Evolutionary conservation across 2,329 filamentous ascomycete genomes (phyloP), one percentile per base, ranked within the genome.

Genomic region (Penicillium brasilianum): DNA sequence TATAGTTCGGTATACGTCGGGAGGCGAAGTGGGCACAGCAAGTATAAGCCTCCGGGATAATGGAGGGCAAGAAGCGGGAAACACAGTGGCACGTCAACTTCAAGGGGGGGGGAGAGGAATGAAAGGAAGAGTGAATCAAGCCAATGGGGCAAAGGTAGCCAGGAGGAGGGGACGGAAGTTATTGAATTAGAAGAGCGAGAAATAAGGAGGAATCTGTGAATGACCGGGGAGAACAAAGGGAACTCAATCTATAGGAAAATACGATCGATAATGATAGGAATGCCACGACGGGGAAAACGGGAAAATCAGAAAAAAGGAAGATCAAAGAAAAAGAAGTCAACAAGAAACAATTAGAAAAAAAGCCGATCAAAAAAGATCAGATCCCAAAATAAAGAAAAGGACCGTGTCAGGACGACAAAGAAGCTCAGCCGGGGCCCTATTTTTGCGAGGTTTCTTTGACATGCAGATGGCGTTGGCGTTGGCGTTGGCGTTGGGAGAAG

Each of bases 1-100:
- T 48, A 48, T 30, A 48, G 5, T 30, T 48, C 30, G 16, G n/a
- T n/a, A n/a, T n/a, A n/a, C n/a, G n/a, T n/a, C n/a, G n/a, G n/a
- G 34, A 53, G 50, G 22, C 6, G 36, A 53, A 39, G 32, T 28
- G 14, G 18, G 48, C 14, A 10, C 11, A 14, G 20, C 8, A 25
- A 28, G 22, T 46, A 46, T 46, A 22, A 25, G 18, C 43, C 43
- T 11, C 22, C 43, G 3, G 39, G 39, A n/a, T 20, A 10, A 41
- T 16, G 18, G 39, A 44, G 41, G 41, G 20, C 22, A 44, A 46
- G 37, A 41, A 30, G 6, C 13, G 48, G 48, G 28, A 20, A 36
- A 20, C 4, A 22, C 4, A 22, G 60, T 50, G 54, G 61, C 63
- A 66, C 61, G 49, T 46, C 51, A 61, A 60, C 25, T 55, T 55